These are phyloP conservation scores for Plasmodium fragile DNA, from an alignment of 169 alveolate genomes.

Conservation along the genomic window DNA sequence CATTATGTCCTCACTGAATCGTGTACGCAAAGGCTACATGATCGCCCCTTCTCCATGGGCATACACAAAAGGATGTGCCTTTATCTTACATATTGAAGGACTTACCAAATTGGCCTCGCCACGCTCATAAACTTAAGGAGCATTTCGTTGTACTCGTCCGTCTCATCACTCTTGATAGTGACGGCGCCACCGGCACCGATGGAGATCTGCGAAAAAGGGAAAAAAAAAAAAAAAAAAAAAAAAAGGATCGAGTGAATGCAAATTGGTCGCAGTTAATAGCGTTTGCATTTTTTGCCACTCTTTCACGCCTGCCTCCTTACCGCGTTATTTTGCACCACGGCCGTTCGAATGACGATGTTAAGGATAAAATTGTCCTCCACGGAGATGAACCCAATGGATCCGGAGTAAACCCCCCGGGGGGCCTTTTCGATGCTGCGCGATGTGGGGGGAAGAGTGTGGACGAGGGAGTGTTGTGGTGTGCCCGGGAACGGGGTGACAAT, in stretches of 20 bases:
- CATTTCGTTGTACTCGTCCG: constrained; percentile 79
- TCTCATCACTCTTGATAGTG: constrained; percentile 76
- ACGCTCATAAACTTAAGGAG: constrained; percentile 69
- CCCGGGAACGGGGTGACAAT: background rate
- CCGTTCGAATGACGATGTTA: constrained; percentile 79
- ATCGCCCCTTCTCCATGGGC: background rate
- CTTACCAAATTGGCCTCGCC: constrained; percentile 45
- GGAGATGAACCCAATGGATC: constrained; percentile 79
- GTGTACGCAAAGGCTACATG: background rate
- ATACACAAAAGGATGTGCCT: background rate
- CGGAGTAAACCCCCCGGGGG: constrained; percentile 80
- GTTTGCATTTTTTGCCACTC: background rate
- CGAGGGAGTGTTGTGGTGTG: background rate
- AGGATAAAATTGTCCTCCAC: constrained; percentile 56
- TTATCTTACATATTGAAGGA: background rate
- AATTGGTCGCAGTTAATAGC: background rate
- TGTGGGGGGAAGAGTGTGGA: background rate
- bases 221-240: background rate
- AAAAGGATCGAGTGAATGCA: background rate
- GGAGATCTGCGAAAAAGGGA: constrained; percentile 24
- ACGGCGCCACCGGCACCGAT: constrained; percentile 82
- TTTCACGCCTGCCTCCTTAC: background rate
- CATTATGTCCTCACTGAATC: background rate
- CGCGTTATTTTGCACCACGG: constrained; percentile 24
- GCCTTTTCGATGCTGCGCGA: constrained; percentile 74